Base-by-base conservation (phyloP, 1,284 basidiomycete genomes). In the Porogramme epimiltina region DNA sequence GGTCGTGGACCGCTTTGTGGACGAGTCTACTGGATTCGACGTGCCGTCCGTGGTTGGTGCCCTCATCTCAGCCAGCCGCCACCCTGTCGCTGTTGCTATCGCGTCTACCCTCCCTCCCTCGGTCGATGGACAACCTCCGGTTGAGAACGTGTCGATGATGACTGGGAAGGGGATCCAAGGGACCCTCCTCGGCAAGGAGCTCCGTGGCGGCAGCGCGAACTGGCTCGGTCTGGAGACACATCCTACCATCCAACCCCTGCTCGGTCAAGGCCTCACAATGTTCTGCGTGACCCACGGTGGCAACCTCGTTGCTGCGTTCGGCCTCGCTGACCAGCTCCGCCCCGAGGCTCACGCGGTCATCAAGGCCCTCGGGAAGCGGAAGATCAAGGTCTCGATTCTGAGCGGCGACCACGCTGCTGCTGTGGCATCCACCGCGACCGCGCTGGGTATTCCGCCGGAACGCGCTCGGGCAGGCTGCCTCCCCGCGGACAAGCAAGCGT, bases 321-420 rank as follows among this genome's bases (percentile, higher is more conserved):
- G 76, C 3, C 72, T 83, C 23, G 67, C 76, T 15, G 82, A 84
- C 62, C 69, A 70, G 1, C 70, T 79, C 22, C 73, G 82, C 3
- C 69, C 74, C 0, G 77, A 78, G 53, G 70, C 82, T 0, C 44
- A 50, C 1, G 60, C 63, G 8, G 70, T 80, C 11, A 65, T 85
- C 11, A 50, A 62, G 5, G 54, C 61, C 10, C 74, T 85, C 25
- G 55, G 62, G 19, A 48, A 58, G 18, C 67, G 67, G 11, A 72
- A 74, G 13, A 71, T 76, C 45, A 63, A 70, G 8, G 68, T 79
- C 20, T 76, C 73, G 53, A 77, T 85, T 61, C 70, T 82, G 42
- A 78, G 77, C 45, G 83, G 82, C 0, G 82, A 87, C 66, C 74
- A 80, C 46, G 66, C 71, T 26, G 65, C 71, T 36, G 80, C 82